Base-by-base conservation (phyloP, 768 basidiomycete species). In the Trametes meyenii region DNA sequence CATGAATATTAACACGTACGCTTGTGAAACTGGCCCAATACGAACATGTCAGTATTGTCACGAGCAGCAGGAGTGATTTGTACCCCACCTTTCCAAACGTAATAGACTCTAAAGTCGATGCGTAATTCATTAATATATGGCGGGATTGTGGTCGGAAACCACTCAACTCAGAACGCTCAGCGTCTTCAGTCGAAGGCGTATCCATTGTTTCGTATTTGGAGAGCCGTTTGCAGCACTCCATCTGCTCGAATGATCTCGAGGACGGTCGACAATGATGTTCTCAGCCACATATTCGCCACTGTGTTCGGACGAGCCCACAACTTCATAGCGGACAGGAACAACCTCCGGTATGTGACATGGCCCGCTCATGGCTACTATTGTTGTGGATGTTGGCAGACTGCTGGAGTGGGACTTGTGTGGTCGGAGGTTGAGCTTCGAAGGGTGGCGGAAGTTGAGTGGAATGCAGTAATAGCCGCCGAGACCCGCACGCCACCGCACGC, bases 31-130 rank as follows among this genome's bases (percentile, higher is more conserved):
- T 78, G 57, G 6, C 3, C 39, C n/a, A 23, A 13, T 29, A 61
- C 35, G 35, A 6, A 2, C 11, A 13, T 10, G 5, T 38, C 11
- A 13, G 33, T 19, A 2, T n/a, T 5, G 16, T 14, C 1, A 19
- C 36, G n/a, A 8, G 24, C 44, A 2, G 13, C 14, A 11, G n/a
- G 17, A 14, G 10, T 36, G 17, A 24, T 23, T 59, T 56, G 53
- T 52, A 33, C 65, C 73, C 43, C 56, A 90, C 90, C 82, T 93
- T 93, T 67, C 92, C 90, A 73, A 93, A 92, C 12, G 85, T 91
- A 65, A 92, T 84, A 55, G 76, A 84, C 70, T 85, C 90, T 92
- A 26, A 13, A 7, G 29, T 33, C 29, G 29, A 49, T 26, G 8
- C 59, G 17, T 24, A 36, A 7, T 50, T 62, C 36, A 66, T 19